phyloP scores from a whole-genome alignment of 352 stramenopile species.

The Pythium monospermum region DNA sequence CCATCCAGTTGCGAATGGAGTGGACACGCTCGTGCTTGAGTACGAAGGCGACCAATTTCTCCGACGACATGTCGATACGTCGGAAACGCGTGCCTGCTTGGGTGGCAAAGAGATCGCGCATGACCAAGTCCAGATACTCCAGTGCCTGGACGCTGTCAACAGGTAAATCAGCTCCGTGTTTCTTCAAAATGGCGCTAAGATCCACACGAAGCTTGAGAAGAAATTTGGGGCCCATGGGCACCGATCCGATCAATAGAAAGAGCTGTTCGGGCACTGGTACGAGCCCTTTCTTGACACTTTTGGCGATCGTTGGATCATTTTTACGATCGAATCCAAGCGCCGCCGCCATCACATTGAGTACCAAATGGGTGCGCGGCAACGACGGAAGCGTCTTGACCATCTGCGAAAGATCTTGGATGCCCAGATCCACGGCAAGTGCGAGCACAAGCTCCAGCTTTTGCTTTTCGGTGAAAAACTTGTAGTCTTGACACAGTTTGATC shows the following conservation, averaged over 20 bases:
- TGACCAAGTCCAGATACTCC: slow-evolving; percentile 75
- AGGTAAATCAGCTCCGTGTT: slow-evolving; percentile 40
- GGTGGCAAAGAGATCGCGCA: slow-evolving; percentile 79
- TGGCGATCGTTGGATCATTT: slow-evolving; percentile 80
- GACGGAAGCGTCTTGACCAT: slow-evolving; percentile 82
- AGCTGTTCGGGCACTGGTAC: slow-evolving; percentile 79
- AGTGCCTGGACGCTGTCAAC: slow-evolving; percentile 54
- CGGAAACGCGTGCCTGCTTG: slow-evolving; percentile 79
- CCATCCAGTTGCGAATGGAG: slow-evolving; percentile 53
- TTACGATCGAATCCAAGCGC: slow-evolving; percentile 74
- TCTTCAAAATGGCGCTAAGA: slow-evolving; percentile 45
- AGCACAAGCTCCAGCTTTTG: slow-evolving; percentile 80
- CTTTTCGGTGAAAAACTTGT: slow-evolving; percentile 66
- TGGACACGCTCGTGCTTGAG: slow-evolving; percentile 80
- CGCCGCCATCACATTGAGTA: slow-evolving; percentile 73
- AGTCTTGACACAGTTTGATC: slow-evolving; percentile 65
- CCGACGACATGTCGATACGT: slow-evolving; percentile 64
- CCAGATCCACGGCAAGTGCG: slow-evolving; percentile 71
- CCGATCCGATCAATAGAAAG: slow-evolving; percentile 67
- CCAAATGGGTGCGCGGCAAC: slow-evolving; percentile 67
- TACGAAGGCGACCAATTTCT: slow-evolving; percentile 64
- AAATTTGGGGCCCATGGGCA: slow-evolving; percentile 68
- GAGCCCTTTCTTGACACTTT: slow-evolving; percentile 80
- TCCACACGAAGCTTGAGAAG: slow-evolving; percentile 66
- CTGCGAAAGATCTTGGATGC: slow-evolving; percentile 68